Evolutionary conservation across 805 yeast species (phyloP).

Genomic region (Starmerella cellae): DNA sequence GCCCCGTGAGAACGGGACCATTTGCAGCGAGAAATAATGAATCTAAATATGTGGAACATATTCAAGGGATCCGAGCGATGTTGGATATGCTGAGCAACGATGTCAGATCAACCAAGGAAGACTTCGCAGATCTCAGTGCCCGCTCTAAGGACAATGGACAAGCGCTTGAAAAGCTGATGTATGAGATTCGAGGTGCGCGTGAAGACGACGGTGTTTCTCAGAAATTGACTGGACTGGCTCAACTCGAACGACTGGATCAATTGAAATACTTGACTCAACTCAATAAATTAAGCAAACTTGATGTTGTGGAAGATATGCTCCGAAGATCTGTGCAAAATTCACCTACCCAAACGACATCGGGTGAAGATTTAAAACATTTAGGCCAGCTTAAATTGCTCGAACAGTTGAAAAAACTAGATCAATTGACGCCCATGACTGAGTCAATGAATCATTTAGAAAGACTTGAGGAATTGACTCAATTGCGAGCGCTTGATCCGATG

Average conservation of each 20-base stretch:
- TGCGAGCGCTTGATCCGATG: constrained; percentile 6
- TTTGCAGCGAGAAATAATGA: constrained; percentile 19
- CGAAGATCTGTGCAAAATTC: neutral
- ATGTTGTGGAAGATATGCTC: constrained; percentile 8
- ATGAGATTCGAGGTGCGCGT: constrained; percentile 21
- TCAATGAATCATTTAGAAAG: constrained; percentile 8
- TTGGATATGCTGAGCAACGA: constrained; percentile 26
- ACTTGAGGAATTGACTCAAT: constrained; percentile 3
- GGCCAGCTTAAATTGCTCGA: constrained; percentile 6
- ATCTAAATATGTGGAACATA: constrained; percentile 15
- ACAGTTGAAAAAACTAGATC: constrained; percentile 9
- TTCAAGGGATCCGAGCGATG: constrained; percentile 23
- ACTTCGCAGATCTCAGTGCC: constrained; percentile 26
- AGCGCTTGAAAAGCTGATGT: constrained; percentile 23
- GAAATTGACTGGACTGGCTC: constrained; percentile 21
- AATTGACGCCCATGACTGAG: constrained; percentile 1
- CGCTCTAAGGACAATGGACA: constrained; percentile 30
- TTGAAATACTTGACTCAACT: constrained; percentile 12
- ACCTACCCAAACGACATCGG: neutral
- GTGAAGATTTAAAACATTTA: constrained; percentile 3
- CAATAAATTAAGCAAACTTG: constrained; percentile 8
- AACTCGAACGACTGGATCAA: constrained; percentile 20
- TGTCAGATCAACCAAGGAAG: constrained; percentile 25
- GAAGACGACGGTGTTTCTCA: constrained; percentile 22
- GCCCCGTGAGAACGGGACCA: constrained; percentile 20